Base-by-base conservation (phyloP, 169 alveolate genomes). In the Neospora caninum region DNA sequence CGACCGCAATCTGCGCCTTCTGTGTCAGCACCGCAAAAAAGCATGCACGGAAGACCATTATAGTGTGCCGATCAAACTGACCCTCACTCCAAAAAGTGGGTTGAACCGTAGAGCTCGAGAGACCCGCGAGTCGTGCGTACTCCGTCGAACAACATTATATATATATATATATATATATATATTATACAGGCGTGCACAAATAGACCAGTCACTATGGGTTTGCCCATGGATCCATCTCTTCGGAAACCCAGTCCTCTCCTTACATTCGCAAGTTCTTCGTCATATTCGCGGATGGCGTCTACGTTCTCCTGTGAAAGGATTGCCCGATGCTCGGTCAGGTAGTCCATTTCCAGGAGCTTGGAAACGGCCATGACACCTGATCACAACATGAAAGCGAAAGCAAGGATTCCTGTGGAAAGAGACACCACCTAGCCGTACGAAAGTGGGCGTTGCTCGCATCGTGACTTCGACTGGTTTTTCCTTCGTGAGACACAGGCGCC, bases 1-100 rank as follows among this genome's bases (percentile, higher is more conserved):
- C 96, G 16, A 94, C 91, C 9, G 96, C 96, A 41, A 91, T 83
- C 58, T 94, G 96, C 42, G 96, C 96, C 69, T 94, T 94, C 96
- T 94, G 94, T 10, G 82, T n/a, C n/a, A n/a, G 22, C 58, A 49
- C 84, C 80, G 49, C 53, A 25, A 64, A 69, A 58, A 10, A 36
- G 45, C 25, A 29, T 34, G 27, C 38, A 34, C 36, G 27, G 31
- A 36, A n/a, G 49, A 49, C 43, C 18, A 38, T 39, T 27, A 29
- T 10, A 10, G 4, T 53, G 27, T 0, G 6, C 36, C 83, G 31
- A 49, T 49, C 58, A 4, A 49, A 13, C 58, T 4, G 4, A 49
- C 41, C 41, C 73, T 43, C 4, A 45, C 42, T 25, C 13, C 91
- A 20, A 29, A 0, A 0, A 43, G 70, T 43, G 39, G 6, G 0